Percentiles rank a stretch among this genome's conserved stretches.
Evolutionary conservation across 106 monocot genomes (phyloP).

Genomic region (Dendrobium catenatum): DNA sequence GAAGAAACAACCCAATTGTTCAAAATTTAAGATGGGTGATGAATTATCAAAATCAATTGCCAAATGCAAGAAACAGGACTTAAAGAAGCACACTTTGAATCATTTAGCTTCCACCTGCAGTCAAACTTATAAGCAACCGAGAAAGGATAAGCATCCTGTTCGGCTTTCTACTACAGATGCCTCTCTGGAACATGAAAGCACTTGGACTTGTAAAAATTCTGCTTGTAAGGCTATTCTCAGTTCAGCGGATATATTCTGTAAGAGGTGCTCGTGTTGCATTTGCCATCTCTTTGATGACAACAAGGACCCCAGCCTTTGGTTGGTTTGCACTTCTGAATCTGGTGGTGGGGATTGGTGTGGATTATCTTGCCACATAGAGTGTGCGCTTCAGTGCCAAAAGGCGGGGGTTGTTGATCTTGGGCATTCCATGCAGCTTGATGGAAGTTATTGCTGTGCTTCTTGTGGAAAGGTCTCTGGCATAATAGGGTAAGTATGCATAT

Average conservation of each 20-base stretch:
- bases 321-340: constrained; percentile 78
- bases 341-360: constrained; percentile 69
- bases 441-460: constrained; percentile 85
- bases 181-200: constrained; percentile 15
- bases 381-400: constrained; percentile 66
- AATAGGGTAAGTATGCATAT: constrained; percentile 51
- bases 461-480: constrained; percentile 88
- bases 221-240: constrained; percentile 75
- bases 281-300: constrained; percentile 90
- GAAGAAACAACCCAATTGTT: constrained; percentile 22
- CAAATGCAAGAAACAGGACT: constrained; percentile 44
- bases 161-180: constrained; percentile 18
- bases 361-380: constrained; percentile 87
- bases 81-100: constrained; percentile 31
- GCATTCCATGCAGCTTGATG: constrained; percentile 73
- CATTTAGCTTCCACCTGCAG: constrained; percentile 16
- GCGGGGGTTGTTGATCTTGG: constrained; percentile 65
- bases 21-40: constrained; percentile 48
- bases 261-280: constrained; percentile 91
- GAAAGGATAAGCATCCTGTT: constrained; percentile 50
- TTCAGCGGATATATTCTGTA: constrained; percentile 70
- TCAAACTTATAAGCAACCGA: constrained; percentile 38
- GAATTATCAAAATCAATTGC: constrained; percentile 31
- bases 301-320: constrained; percentile 97
- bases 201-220: constrained; percentile 69